Base-by-base conservation (phyloP, 306 rosid genomes). In the Argentina anserina region DNA sequence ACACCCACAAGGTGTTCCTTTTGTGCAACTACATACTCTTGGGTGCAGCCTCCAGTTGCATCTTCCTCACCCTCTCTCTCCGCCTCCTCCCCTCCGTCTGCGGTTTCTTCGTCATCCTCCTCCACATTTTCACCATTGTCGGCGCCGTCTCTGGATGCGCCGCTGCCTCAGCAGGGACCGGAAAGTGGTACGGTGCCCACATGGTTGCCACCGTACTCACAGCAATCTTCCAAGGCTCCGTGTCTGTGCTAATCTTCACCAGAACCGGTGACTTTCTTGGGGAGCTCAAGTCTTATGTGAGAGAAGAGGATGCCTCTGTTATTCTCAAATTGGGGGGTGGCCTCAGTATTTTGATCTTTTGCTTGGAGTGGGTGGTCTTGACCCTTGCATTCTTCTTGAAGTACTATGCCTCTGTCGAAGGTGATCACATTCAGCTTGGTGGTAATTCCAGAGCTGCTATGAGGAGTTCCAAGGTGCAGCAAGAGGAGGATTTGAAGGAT, bases 1-100 rank as follows among this genome's bases (percentile, higher is more conserved):
- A 87, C 87, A 87, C 84, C 60, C 95, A 93, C 82, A 93, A 90
- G 52, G 76, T 84, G 23, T 93, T 93, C 78, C 89, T 93, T 36
- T 80, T 93, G 72, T 84, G 98, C 83, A 93, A 93, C 93, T 93
- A 93, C 83, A 78, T 93, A 4, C 86, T 93, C 9, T 73, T 90
- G 20, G 98, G 97, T 23, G 96, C 98, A 28, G 97, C 98, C 56
- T 87, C 98, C 21, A 86, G 93, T 76, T 93, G 98, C 88, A 90
- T 93, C 73, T 93, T 93, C 86, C 97, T 93, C 76, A 89, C 97
- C 12, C 93, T 93, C 56, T 93, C 97, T 0, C 96, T 93, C 31
- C 88, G 98, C 23, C 86, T 90, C 71, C 4, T 93, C 28, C 98
- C 98, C 1, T 93, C 98, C 0, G 70, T 90, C 0, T 84, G 97